Percentiles rank a stretch among this genome's conserved stretches.
phyloP scores from a whole-genome alignment of 139 green algal species.

The Micractinium sp. region DNA sequence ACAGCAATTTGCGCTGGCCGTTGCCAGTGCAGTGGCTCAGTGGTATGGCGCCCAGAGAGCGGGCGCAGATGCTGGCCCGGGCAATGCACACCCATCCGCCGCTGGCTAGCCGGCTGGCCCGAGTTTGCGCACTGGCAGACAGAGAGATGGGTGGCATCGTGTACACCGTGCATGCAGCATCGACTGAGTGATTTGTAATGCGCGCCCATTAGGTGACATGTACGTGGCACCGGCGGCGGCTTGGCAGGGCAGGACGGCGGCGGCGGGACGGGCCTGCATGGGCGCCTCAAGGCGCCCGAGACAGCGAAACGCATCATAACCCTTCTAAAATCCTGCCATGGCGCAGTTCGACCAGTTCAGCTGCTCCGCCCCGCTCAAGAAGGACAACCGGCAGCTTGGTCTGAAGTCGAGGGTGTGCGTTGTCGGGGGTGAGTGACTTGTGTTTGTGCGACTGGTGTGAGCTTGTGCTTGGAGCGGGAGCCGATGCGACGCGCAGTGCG shows the following conservation, averaged over 20 bases:
- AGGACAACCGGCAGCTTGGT: no score
- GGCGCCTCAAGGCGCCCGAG: not conserved
- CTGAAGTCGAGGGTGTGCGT: not conserved
- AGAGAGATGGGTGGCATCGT: not conserved
- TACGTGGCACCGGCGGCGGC: no score
- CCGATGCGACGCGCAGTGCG: no score
- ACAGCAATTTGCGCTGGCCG: not conserved
- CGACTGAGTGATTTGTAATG: not conserved
- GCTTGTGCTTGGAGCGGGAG: not conserved
- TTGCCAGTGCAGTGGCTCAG: not conserved
- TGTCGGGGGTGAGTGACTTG: not conserved
- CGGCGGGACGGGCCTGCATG: not conserved
- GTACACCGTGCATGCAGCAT: not conserved
- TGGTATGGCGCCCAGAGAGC: not conserved
- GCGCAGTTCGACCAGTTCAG: not conserved
- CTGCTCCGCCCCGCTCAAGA: not conserved
- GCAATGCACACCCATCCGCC: not conserved
- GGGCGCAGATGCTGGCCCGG: not conserved
- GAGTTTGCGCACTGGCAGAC: not conserved
- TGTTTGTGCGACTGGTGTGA: no score
- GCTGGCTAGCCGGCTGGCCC: not conserved
- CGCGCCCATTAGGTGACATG: no score
- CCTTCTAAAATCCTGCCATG: not conserved
- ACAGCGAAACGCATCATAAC: not conserved
- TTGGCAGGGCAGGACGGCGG: not conserved